Percentiles rank a stretch among this genome's conserved stretches.
phyloP scores from a whole-genome alignment of 805 yeast species.

The Candida endomychidarum region DNA sequence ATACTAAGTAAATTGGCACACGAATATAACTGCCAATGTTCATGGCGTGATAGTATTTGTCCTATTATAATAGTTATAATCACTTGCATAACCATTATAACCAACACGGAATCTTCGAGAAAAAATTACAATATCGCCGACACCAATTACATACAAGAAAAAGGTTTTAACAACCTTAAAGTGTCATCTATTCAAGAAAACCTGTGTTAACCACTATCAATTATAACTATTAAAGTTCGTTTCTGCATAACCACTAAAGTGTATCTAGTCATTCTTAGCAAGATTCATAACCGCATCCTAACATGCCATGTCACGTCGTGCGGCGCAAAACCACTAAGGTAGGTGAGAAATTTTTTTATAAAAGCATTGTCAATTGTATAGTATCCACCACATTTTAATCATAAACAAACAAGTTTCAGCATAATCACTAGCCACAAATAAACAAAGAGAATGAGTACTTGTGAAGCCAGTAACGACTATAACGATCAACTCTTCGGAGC shows the following conservation, averaged over 20 bases:
- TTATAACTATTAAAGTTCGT: too few species aligned
- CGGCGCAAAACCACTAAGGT: constrained; percentile 8
- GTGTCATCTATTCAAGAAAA: background rate
- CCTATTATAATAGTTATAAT: too few species aligned
- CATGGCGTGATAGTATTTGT: too few species aligned
- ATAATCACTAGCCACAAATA: background rate
- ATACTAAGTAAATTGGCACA: too few species aligned
- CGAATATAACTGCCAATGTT: too few species aligned
- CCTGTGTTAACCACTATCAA: background rate
- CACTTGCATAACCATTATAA: constrained; percentile 1
- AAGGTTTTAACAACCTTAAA: too few species aligned
- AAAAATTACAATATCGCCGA: too few species aligned
- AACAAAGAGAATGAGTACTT: constrained; percentile 17
- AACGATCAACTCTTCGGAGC: constrained; percentile 44
- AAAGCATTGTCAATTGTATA: constrained; percentile 2
- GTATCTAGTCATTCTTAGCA: too few species aligned
- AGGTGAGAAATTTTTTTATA: constrained; percentile 5
- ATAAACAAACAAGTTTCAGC: too few species aligned
- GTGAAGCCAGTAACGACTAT: constrained; percentile 44
- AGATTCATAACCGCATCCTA: too few species aligned
- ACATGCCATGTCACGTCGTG: background rate
- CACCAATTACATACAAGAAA: too few species aligned
- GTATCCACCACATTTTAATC: background rate
- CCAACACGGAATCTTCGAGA: too few species aligned
- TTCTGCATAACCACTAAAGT: constrained; percentile 1